Percentiles rank a stretch among this genome's conserved stretches.
These are phyloP conservation scores for Cymbopogon citratus DNA, from an alignment of 176 grass and related monocot species.

Conservation along the genomic window DNA sequence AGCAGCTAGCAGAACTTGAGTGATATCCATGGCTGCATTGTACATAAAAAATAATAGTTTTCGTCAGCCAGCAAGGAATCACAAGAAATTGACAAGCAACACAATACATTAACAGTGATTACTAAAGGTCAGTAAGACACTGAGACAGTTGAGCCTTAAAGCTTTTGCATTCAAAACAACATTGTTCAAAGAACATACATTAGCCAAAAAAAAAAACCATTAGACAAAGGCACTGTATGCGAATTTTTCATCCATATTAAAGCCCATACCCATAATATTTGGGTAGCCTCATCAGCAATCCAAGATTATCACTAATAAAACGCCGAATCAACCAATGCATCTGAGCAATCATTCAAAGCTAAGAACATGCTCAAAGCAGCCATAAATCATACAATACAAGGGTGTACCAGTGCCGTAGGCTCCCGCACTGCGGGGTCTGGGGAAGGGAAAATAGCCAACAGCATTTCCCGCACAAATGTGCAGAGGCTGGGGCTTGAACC, in stretches of 20 bases:
- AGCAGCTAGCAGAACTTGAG: slow-evolving; percentile 60
- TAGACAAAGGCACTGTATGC: background rate
- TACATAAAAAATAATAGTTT: slow-evolving; percentile 1
- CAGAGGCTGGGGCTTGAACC: too few relatives aligned
- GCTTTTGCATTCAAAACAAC: slow-evolving; percentile 3
- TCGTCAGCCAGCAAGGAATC: background rate
- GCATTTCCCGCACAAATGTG: too few relatives aligned
- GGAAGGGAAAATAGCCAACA: too few relatives aligned
- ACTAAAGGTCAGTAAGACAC: background rate
- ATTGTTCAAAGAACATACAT: background rate
- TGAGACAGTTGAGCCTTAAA: background rate
- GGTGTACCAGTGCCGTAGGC: too few relatives aligned
- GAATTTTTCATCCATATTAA: background rate
- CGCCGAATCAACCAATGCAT: background rate
- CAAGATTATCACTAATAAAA: slow-evolving; percentile 5
- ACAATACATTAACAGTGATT: background rate
- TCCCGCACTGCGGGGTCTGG: too few relatives aligned
- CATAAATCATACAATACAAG: background rate
- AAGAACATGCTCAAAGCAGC: background rate
- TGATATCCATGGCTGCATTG: slow-evolving; percentile 60
- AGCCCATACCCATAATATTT: background rate
- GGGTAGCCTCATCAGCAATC: background rate
- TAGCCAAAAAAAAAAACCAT: slow-evolving; percentile 1
- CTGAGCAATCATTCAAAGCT: background rate
- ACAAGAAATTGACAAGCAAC: background rate